These are phyloP conservation scores for Monosporascus sp. DNA, from an alignment of 2,329 filamentous ascomycete genomes.

Conservation along the genomic window DNA sequence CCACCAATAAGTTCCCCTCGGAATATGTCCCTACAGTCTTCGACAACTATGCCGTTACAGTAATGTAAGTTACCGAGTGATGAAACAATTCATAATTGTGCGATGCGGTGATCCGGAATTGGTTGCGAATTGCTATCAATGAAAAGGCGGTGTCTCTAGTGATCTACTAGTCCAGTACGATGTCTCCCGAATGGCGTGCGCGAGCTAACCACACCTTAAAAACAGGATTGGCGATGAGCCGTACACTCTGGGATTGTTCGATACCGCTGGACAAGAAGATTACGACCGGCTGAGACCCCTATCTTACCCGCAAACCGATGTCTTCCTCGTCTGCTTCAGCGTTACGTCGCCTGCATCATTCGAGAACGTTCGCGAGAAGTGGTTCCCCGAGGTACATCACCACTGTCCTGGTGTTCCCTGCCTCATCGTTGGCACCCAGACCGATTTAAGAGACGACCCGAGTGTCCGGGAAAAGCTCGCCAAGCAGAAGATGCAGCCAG, in stretches of 20 bases:
- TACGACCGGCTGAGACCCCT: conserved; percentile 95
- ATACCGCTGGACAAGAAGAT: conserved; percentile 99
- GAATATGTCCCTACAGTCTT: conserved; percentile 99
- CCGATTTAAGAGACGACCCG: conserved; percentile 86
- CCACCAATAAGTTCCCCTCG: conserved; percentile 98
- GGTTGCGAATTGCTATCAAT: neutral
- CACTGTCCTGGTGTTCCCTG: conserved; percentile 97
- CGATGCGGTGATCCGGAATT: neutral
- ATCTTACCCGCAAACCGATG: conserved; percentile 97
- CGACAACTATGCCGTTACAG: conserved; percentile 99
- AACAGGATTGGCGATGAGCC: conserved; percentile 96
- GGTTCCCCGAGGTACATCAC: conserved; percentile 98
- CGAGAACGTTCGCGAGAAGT: conserved; percentile 98
- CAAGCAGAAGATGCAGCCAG: conserved; percentile 94
- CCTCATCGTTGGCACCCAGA: conserved; percentile 95
- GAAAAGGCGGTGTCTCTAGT: neutral
- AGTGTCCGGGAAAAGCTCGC: conserved; percentile 84
- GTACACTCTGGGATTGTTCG: conserved; percentile 93
- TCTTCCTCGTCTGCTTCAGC: conserved; percentile 98
- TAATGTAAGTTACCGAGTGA: conserved; percentile 71
- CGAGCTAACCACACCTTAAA: conserved; percentile 8
- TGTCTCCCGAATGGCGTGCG: neutral
- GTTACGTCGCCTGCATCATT: conserved; percentile 96
- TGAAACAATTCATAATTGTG: too few relatives aligned
- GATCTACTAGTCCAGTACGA: neutral